phyloP scores from a whole-genome alignment of 176 grass and related monocot genomes.

The Echinochloa phyllopogon region DNA sequence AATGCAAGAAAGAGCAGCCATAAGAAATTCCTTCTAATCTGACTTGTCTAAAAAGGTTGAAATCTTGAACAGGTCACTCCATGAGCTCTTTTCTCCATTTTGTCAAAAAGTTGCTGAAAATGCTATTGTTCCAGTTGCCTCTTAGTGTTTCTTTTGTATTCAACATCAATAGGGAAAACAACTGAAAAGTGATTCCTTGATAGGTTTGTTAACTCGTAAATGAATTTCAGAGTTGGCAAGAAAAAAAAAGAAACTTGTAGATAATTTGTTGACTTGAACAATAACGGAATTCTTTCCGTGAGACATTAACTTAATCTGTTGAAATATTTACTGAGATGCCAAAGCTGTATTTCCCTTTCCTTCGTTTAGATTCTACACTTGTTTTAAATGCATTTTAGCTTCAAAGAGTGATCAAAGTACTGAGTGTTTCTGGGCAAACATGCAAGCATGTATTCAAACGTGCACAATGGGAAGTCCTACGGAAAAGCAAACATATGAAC shows the following conservation, averaged over 20 bases:
- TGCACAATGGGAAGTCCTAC: background rate
- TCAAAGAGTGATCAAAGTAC: background rate
- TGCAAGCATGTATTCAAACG: slow-evolving; percentile 20
- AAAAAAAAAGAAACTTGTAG: background rate
- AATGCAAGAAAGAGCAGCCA: slow-evolving; percentile 6
- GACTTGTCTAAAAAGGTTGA: background rate
- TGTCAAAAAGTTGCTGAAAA: background rate
- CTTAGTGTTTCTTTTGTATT: background rate
- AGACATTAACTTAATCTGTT: slow-evolving; percentile 7
- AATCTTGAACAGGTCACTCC: background rate
- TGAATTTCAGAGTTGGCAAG: background rate
- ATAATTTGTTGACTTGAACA: slow-evolving; percentile 27
- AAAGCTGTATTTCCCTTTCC: background rate
- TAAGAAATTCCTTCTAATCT: slow-evolving; percentile 1
- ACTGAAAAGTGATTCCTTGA: background rate
- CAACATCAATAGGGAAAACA: background rate
- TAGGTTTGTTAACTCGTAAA: slow-evolving; percentile 2
- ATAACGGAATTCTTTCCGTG: slow-evolving; percentile 2
- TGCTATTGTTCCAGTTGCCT: background rate
- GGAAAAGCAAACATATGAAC: background rate
- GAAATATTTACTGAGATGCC: slow-evolving; percentile 10
- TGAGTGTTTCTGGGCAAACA: slow-evolving; percentile 20
- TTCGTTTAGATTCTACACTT: background rate
- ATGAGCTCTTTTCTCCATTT: background rate
- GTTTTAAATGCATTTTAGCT: slow-evolving; percentile 12